Base-by-base conservation (phyloP, 2,329 filamentous ascomycete genomes). In the Diaporthe vaccinii region DNA sequence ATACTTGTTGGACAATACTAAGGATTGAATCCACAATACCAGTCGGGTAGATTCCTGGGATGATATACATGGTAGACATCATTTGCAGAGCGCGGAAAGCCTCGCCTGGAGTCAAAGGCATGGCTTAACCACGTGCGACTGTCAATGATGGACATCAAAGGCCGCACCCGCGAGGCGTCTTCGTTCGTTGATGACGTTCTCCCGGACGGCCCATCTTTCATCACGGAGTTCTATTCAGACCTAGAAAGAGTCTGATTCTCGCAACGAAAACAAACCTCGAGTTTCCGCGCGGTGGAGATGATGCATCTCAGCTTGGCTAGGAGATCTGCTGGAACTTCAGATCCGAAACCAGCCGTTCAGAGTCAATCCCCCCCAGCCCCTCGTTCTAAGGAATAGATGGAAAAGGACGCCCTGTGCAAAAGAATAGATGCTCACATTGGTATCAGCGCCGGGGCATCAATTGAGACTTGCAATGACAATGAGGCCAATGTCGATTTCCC, bases 1-100 rank as follows among this genome's bases (percentile, higher is more conserved):
- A 31, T 65, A 69, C 62, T 70, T 41, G 15, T 28, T 36, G 41
- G 44, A 75, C 71, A 75, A 75, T 75, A 75, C 10, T 41, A 75
- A 65, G 44, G 25, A 25, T 0, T 0, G 7, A 9, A 15, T 10
- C 15, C 39, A 74, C 39, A 75, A 75, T 75, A 69, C 20, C 28
- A 75, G 46, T 17, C 0, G 34, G 41, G 58, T 55, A 17, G 28
- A 73, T 25, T 6, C 6, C 25, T 14, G 36, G 8, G 8, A 25
- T 65, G 8, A 75, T 75, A 75, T 75, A 73, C 59, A 55, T 25
- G 36, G 4, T 7, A 1, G 10, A 10, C 9, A 22, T 6, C 12
- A 12, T 22, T 28, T 49, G 9, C 12, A 9, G 1, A 25, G 10
- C 8, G 7, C 12, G 28, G 10, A n/a, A 46, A 22, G 28, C 7